Percentiles rank a stretch among this genome's conserved stretches.
Conservation (phyloP, 805 yeast genomes). For the Schizosaccharomyces lindneri region DNA sequence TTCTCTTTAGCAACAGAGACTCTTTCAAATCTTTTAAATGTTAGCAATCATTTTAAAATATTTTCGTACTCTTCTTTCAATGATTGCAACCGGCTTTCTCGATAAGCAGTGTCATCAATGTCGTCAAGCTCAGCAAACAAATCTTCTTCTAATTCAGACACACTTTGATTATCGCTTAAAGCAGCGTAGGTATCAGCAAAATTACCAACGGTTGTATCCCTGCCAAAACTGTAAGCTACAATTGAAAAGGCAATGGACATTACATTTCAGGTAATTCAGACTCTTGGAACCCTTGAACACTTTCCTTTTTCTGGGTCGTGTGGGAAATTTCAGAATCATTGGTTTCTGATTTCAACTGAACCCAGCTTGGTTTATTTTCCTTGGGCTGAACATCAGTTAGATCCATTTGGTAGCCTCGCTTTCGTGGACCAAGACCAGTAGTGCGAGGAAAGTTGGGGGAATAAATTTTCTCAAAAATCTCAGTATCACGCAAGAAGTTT, state of each 20-base stretch:
- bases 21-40: neutral
- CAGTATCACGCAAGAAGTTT: conserved; percentile 11
- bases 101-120: neutral
- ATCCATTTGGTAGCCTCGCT: conserved; percentile 8
- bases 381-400: conserved; percentile 4
- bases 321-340: neutral
- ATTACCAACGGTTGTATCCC: neutral
- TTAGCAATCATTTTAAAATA: neutral
- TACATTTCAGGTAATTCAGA: neutral
- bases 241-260: neutral
- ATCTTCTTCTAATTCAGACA: neutral
- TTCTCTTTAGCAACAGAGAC: neutral
- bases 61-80: neutral
- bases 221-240: neutral
- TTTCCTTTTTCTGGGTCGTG: neutral
- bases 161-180: neutral
- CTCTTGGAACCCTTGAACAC: neutral
- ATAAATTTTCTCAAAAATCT: conserved; percentile 5
- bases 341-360: neutral
- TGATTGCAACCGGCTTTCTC: neutral
- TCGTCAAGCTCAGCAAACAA: neutral
- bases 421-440: conserved; percentile 6
- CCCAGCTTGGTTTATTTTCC: conserved; percentile 2
- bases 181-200: neutral
- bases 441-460: neutral